Percentiles rank a stretch among this genome's conserved stretches.
phyloP scores from a whole-genome alignment of 2,329 filamentous ascomycete genomes.

The Hymenoscyphus fructigenus region DNA sequence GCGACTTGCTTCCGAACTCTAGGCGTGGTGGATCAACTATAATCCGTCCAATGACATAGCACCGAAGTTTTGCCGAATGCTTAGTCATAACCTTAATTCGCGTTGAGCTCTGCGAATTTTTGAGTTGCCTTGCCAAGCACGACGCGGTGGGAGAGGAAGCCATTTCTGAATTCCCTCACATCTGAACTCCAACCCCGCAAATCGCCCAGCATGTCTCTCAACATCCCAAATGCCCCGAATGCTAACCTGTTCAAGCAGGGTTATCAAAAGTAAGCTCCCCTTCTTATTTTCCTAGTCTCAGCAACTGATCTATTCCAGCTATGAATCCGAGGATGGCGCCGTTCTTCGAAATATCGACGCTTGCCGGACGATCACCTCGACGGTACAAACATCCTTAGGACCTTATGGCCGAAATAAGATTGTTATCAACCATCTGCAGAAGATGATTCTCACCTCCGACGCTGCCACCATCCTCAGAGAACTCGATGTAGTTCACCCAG shows the following conservation, averaged over 20 bases:
- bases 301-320: conserved; percentile 56
- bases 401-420: conserved; percentile 99
- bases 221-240: conserved; percentile 92
- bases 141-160: conserved; percentile 12
- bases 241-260: conserved; percentile 91
- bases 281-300: conserved; percentile 4
- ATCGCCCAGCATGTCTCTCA: conserved; percentile 74
- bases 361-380: conserved; percentile 91
- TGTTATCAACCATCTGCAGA: conserved; percentile 98
- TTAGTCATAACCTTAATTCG: conserved; percentile 17
- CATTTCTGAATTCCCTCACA: conserved; percentile 4
- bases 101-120: conserved; percentile 18
- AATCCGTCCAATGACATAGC: not conserved
- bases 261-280: conserved; percentile 72
- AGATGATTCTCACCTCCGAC: conserved; percentile 99
- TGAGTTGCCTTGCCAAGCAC: conserved; percentile 11
- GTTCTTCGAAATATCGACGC: conserved; percentile 98
- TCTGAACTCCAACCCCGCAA: conserved; percentile 3
- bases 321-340: conserved; percentile 98
- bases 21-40: no score
- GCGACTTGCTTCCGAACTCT: no score
- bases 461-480: conserved; percentile 96
- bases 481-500: conserved; percentile 96
- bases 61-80: not conserved
- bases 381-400: conserved; percentile 93